Base-by-base conservation (phyloP, 2,329 filamentous ascomycete genomes). In the Cercospora brassicicola region DNA sequence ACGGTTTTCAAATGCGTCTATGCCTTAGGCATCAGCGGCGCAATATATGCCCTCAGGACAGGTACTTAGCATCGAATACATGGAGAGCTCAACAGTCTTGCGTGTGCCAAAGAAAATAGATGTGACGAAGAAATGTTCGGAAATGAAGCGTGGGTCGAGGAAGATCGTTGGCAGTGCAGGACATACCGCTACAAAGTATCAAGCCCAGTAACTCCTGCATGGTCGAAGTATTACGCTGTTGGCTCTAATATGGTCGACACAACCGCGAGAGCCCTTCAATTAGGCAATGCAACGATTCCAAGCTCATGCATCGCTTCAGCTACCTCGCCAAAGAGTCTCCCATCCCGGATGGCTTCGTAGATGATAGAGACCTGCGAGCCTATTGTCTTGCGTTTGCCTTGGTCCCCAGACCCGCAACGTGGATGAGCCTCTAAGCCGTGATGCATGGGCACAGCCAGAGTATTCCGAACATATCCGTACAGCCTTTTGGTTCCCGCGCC, bases 331-430 rank as follows among this genome's bases (percentile, higher is more conserved):
- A 45, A 45, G 11, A 60, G 57, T 6, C 13, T 42, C 18, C 33
- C 57, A 28, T 60, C 57, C 31, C 57, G 33, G 11, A 62, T 23
- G 39, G 59, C 59, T 23, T 62, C 59, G 59, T 62, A 62, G 20
- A 62, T 51, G 8, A 51, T 62, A n/a, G 59, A 62, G 3, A 62
- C 59, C 18, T 48, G 59, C 11, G 59, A 62, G 15, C 59, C 59
- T 26, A 62, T 51, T 5, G 59, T 62, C 39, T 62, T 62, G 18
- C 28, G 30, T 3, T 13, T 42, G 26, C 6, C 39, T 15, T 23
- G 26, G 18, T 31, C 42, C 31, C 23, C 26, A n/a, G 59, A 9
- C 11, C 39, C n/a, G 20, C 10, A 45, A 8, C 57, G 33, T 30
- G 59, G 59, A 62, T 62, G 59, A 23, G 15, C 59, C 42, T 51